Evolutionary conservation across 2,329 filamentous ascomycete species (phyloP), one percentile per base, ranked within the genome.

Genomic region (Claviceps pazoutovae): DNA sequence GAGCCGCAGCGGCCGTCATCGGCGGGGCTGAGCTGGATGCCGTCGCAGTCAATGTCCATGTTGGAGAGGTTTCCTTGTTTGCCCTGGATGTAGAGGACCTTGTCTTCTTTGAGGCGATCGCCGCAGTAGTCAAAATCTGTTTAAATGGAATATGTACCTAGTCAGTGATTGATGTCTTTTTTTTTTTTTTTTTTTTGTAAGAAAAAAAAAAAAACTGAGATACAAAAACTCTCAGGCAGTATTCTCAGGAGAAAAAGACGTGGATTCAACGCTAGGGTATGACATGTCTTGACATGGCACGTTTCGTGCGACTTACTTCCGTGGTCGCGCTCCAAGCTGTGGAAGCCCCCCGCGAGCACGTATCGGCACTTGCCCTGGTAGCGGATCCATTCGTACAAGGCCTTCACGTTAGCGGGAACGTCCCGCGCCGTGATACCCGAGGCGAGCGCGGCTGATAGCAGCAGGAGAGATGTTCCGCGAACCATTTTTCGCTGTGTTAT

Each of bases 21-120:
- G 38, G 41, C 41, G 17, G 41, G 16, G 16, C 66, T 65, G 21
- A 64, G 61, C 51, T 75, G 68, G 7, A 66, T 59, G 21, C 78
- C 78, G 56, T 81, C 77, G 58, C 78, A 81, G 64, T 79, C 76
- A 51, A 80, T 68, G 57, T 80, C 77, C 73, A 80, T 78, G 61
- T 80, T 73, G 49, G 66, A 70, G 41, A 79, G 65, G 39, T 68
- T 57, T 21, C 65, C 66, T 4, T 62, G 58, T 3, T 61, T 64
- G 45, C 71, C 71, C 53, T 73, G 70, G 14, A 80, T 60, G 62
- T 74, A 80, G 53, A 80, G 63, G 44, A 74, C 66, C 38, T 68
- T 65, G 58, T 64, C 64, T 38, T 68, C 61, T 17, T 59, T 47
- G 14, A 69, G 38, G 51, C 71, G 68, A 54, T 76, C 73, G 43